Evolutionary conservation across 2,329 filamentous ascomycete species (phyloP).

Genomic region (Lasiodiplodia gonubiensis): DNA sequence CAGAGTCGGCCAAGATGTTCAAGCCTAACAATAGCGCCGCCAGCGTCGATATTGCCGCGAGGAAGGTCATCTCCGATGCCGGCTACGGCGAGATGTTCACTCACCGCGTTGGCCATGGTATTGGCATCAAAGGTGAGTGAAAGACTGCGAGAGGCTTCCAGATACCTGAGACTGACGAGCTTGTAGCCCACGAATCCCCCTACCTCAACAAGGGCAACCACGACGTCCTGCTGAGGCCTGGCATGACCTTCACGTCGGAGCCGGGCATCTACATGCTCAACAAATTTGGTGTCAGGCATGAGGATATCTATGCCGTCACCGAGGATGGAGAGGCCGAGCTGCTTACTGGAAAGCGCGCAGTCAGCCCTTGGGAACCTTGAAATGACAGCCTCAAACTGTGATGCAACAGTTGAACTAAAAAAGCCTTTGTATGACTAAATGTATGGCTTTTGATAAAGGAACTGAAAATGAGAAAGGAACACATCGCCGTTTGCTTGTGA

Average conservation of each 20-base stretch:
- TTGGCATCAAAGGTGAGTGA: conserved; percentile 62
- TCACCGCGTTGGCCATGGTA: conserved; percentile 67
- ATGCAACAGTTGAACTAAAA: neutral
- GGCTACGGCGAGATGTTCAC: conserved; percentile 67
- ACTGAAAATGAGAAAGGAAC: neutral
- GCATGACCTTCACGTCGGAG: conserved; percentile 69
- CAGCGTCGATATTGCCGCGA: conserved; percentile 65
- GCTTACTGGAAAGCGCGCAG: conserved; percentile 60
- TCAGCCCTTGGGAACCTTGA: conserved; percentile 59
- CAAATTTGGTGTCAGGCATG: conserved; percentile 67
- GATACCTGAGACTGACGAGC: neutral
- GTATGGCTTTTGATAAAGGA: neutral
- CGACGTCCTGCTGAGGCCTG: conserved; percentile 53
- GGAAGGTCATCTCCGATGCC: conserved; percentile 61
- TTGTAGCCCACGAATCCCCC: conserved; percentile 63
- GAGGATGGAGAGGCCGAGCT: conserved; percentile 61
- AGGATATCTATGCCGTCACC: conserved; percentile 65
- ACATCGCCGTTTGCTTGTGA: neutral
- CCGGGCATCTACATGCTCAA: conserved; percentile 67
- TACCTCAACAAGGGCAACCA: conserved; percentile 69
- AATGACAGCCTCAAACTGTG: neutral
- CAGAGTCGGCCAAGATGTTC: conserved; percentile 59
- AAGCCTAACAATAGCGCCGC: conserved; percentile 61
- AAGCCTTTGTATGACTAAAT: neutral
- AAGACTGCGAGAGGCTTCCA: neutral